Percentiles rank a stretch among this genome's conserved stretches.
phyloP scores from a whole-genome alignment of 129 eudicot species.

The Silybum marianum region DNA sequence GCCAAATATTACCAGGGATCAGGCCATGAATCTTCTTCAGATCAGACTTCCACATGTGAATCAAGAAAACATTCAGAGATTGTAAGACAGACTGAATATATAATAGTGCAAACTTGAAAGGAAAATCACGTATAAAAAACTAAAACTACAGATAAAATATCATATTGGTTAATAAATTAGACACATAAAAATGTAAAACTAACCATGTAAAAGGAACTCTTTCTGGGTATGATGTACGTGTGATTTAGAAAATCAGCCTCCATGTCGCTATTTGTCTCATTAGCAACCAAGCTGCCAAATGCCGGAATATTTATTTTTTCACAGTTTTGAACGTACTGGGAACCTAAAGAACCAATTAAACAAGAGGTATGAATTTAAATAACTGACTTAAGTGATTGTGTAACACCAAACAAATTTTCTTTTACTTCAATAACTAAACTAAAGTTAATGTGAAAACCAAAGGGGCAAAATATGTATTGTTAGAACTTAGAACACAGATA shows the following conservation, averaged over 20 bases:
- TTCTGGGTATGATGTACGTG: conserved; percentile 68
- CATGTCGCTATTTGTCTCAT: conserved; percentile 51
- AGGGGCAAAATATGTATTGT: background rate
- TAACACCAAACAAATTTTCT: background rate
- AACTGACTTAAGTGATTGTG: background rate
- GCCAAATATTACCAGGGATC: conserved; percentile 66
- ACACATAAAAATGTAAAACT: background rate
- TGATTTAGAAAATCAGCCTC: conserved; percentile 62
- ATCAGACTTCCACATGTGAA: conserved; percentile 78
- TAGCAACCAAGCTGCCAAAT: conserved; percentile 59
- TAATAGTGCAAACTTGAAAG: background rate
- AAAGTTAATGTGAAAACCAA: background rate
- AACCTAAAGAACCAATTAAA: conserved; percentile 40
- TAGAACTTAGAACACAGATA: background rate
- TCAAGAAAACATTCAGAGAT: conserved; percentile 39
- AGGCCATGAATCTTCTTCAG: conserved; percentile 72
- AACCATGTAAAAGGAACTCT: conserved; percentile 84
- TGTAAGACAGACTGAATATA: conserved; percentile 32
- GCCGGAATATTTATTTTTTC: conserved; percentile 45
- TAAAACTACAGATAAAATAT: background rate
- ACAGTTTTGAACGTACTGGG: conserved; percentile 19
- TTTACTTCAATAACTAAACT: background rate
- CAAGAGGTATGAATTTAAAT: background rate
- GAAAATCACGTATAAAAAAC: background rate
- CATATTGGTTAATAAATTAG: background rate